Evolutionary conservation across 352 stramenopile genomes (phyloP), one percentile per base, ranked within the genome.

Genomic region (Pseudoperonospora humuli): DNA sequence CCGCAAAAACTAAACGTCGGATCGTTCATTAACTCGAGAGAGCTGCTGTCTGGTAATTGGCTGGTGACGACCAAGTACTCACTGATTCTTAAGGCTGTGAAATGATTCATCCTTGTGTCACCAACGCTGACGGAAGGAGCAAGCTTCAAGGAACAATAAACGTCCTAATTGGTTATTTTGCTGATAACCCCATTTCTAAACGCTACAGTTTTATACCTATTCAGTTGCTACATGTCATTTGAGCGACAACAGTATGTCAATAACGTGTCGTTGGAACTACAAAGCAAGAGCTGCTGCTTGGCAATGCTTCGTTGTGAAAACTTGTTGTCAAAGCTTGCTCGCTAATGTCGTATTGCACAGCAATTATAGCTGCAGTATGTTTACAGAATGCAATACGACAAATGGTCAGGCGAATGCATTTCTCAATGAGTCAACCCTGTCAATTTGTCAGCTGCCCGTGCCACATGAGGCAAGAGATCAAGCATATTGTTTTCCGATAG

Each of bases 1-100:
- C 39, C 80, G 78, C 66, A 93, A 93, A 75, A 82, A 82, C 69
- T 80, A 77, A 64, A 44, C 35, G 27, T 37, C 31, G 9, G 0
- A 21, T 20, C 6, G 35, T 19, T 31, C 35, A 21, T n/a, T 19
- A 25, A 19, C 21, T 21, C n/a, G 21, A 28, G 14, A 49, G 36
- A 48, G 43, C 14, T 42, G 24, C 6, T 8, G 19, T 18, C 27
- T 32, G 13, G 29, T 41, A 11, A 17, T 39, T 27, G 9, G 24
- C 37, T 17, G 14, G 23, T 40, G 34, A 39, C 45, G 31, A 17
- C 14, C 39, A 48, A 37, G 33, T 48, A 39, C 42, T 45, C 15
- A 18, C 26, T 33, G 23, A 26, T 50, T 40, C 9, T 44, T 34
- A 7, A 18, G 28, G 32, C 4, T 15, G 25, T 10, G 20, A 40